Base-by-base conservation (phyloP, 2,329 filamentous ascomycete species). In the Fusarium acutatum region DNA sequence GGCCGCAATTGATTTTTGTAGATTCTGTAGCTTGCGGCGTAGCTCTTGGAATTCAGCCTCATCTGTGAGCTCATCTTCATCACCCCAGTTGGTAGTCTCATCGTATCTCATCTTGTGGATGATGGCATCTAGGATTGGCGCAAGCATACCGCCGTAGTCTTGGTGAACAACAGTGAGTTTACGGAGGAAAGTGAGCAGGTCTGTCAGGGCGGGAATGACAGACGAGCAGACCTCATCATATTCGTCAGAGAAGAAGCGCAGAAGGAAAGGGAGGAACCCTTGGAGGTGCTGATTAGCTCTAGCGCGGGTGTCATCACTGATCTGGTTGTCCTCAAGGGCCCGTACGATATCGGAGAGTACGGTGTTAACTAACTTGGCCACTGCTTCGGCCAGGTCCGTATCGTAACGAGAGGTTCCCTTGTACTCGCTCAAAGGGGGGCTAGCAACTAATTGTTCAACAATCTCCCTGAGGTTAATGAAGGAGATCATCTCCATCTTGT, bases 141-240 rank as follows among this genome's bases (percentile, higher is more conserved):
- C 90, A 18, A 99, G 87, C 88, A 97, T 96, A 58, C 90, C 88
- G n/a, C 90, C 87, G 81, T 97, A 96, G 62, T 93, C 89, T 53
- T 88, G 84, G 24, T 93, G 91, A n/a, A 97, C 86, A 26, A 90
- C 87, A 18, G 92, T 89, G 41, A 95, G 86, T 82, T 95, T 97
- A 64, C 96, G 92, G 73, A 98, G 89, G 81, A 97, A 96, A 34
- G 94, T 95, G 69, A 99, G 89, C 54, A 98, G 89, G 78, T 99
- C 97, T 54, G 94, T 97, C 62, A 98, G 90, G 41, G 94, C 96
- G 28, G 95, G 94, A 70, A 99, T 97, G 66, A 98, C 94, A 18
- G 94, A 96, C 40, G 95, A 97, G 86, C 96, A 98, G 75, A 99
- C 92, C 84, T 99, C 96, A 82, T 99, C 96, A 81, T 97, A 99